These are phyloP conservation scores for Theobroma cacao DNA, from an alignment of 345 rosid genomes.

Conservation along the genomic window DNA sequence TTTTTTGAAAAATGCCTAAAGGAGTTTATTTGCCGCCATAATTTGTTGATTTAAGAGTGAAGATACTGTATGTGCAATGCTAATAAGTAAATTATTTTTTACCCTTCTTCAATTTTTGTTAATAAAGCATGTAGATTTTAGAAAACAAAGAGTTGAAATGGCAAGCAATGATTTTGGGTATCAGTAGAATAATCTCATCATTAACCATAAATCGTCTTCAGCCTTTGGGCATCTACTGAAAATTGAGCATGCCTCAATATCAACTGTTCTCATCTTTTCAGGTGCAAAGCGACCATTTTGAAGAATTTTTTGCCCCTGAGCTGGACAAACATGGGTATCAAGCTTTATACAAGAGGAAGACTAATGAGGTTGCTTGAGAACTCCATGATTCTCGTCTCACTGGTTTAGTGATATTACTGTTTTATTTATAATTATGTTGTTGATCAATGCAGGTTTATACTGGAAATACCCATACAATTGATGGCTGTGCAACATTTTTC, in stretches of 20 bases:
- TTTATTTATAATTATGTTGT: not conserved
- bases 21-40: not conserved
- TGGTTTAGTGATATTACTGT: not conserved
- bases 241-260: not conserved
- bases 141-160: not conserved
- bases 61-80: not conserved
- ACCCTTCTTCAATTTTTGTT: not conserved
- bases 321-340: slow-evolving; percentile 95
- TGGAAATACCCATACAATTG: slow-evolving; percentile 59
- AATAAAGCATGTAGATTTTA: not conserved
- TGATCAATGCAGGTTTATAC: slow-evolving; percentile 55
- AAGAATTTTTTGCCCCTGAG: slow-evolving; percentile 88
- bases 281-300: slow-evolving; percentile 95
- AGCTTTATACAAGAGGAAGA: slow-evolving; percentile 84
- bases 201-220: not conserved
- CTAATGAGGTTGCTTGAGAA: slow-evolving; percentile 66
- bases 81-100: not conserved
- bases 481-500: slow-evolving; percentile 97
- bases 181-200: not conserved
- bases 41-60: not conserved
- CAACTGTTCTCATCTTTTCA: slow-evolving; percentile 31
- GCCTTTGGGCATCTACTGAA: slow-evolving; percentile 1
- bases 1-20: too few species aligned
- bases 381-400: not conserved
- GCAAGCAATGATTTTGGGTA: not conserved